Conservation (phyloP, 495 filamentous ascomycete genomes). For the Copromyces sp. region DNA sequence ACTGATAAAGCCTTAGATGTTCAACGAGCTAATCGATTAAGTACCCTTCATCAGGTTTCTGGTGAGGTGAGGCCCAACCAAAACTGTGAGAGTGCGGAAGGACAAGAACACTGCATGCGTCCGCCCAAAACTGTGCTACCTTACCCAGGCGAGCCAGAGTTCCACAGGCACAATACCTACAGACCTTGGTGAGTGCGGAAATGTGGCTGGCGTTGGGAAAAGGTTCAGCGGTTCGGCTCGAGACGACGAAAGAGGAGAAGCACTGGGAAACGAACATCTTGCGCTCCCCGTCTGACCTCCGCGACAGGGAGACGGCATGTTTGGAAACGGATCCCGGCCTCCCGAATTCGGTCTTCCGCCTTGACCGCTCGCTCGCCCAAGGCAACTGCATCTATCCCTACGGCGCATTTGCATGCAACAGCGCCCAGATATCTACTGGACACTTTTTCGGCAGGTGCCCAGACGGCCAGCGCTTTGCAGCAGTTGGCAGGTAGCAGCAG, state of each 20-base stretch:
- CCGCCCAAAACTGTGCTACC: background rate
- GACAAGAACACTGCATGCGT: background rate
- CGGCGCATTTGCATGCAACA: background rate
- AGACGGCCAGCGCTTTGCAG: background rate
- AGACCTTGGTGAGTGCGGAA: background rate
- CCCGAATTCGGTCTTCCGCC: background rate
- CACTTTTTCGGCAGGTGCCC: background rate
- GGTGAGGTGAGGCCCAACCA: background rate
- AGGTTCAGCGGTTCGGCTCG: background rate
- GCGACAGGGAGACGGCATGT: background rate
- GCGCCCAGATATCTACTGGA: background rate
- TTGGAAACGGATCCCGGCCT: background rate
- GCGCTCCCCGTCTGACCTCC: background rate
- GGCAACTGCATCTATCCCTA: background rate
- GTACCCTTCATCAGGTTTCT: background rate
- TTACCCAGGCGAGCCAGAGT: background rate
- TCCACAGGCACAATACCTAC: background rate
- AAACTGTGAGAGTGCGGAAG: background rate
- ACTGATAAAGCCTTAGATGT: conserved; percentile 2
- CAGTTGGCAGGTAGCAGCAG: background rate
- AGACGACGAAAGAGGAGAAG: background rate
- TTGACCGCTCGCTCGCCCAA: background rate
- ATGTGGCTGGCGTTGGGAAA: background rate
- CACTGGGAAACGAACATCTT: background rate
- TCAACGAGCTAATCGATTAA: background rate